Percentiles rank a stretch among this genome's conserved stretches.
Conservation (phyloP, 306 rosid genomes). For the Lathyrus sativus region DNA sequence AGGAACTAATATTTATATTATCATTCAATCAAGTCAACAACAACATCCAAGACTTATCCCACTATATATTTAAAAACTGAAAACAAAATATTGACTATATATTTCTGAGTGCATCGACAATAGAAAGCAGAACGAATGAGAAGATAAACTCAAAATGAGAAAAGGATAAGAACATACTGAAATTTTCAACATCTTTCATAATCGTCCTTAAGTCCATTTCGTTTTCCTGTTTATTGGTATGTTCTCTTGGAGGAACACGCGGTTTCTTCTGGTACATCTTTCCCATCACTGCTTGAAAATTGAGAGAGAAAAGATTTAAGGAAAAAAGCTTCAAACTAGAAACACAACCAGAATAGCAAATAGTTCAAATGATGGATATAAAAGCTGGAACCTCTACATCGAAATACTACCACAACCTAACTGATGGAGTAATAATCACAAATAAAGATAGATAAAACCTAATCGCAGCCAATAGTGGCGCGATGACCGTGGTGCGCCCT, state of each 20-base stretch:
- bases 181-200: slow-evolving; percentile 48
- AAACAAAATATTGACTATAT: background rate
- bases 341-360: slow-evolving; percentile 7
- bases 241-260: slow-evolving; percentile 22
- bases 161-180: slow-evolving; percentile 29
- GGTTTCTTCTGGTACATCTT: slow-evolving; percentile 41
- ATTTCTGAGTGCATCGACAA: slow-evolving; percentile 6
- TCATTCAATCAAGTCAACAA: background rate
- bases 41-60: too few species aligned
- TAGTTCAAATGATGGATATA: background rate
- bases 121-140: slow-evolving; percentile 9
- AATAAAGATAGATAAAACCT: too few species aligned
- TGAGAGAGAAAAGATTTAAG: slow-evolving; percentile 3
- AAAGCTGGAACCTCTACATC: background rate
- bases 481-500: too few species aligned
- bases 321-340: background rate
- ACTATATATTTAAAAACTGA: background rate
- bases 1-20: slow-evolving; percentile 6
- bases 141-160: slow-evolving; percentile 18
- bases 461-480: too few species aligned
- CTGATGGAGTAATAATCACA: background rate
- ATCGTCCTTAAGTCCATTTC: slow-evolving; percentile 48
- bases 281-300: slow-evolving; percentile 23
- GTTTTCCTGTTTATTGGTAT: background rate
- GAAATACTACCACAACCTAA: background rate